Base-by-base conservation (phyloP, 345 rosid genomes). In the Melastoma malabathricum region DNA sequence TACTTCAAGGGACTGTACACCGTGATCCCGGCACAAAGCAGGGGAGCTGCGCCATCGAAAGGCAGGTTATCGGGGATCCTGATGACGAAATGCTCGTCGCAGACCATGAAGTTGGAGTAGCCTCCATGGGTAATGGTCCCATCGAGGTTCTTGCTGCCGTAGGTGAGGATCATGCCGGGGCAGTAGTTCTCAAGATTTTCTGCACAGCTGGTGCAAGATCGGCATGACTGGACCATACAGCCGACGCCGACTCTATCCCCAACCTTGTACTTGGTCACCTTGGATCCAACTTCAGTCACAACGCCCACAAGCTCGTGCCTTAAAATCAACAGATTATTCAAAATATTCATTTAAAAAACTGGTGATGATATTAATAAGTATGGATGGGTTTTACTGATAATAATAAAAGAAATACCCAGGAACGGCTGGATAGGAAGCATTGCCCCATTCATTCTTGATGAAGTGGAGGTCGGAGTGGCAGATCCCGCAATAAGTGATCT, bases 11-110 rank as follows among this genome's bases (percentile, higher is more conserved):
- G 83, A 59, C 86, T 81, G 16, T 81, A 81, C 17, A 84, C 79
- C 0, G 84, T 81, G 58, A 81, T 79, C 15, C 89, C 94, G 5
- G 82, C 86, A 47, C 94, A 84, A 1, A 84, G 76, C 29, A 84
- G 62, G 3, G 89, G 90, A 1, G 90, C 95, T 6, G 59, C 69
- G 2, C 72, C 58, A 3, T 77, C 85, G 3, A 81, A 75, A 9
- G 81, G 70, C 52, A 81, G 49, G 39, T 55, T 70, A 10, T 75
- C 71, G 0, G 87, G 90, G 45, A 85, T 63, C 13, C 61, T 59
- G 18, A 82, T 59, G 1, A 82, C 57, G 56, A 72, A 85, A 23
- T 65, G 83, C 41, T 82, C 72, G 10, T 80, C 68, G 0, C 70
- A 73, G 0, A 79, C 76, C 71, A 79, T 79, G 29, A 56, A 20